Evolutionary conservation across 164 flowering plant genomes (phyloP), one percentile per base, ranked within the genome.

Genomic region (Stephania cephalantha): DNA sequence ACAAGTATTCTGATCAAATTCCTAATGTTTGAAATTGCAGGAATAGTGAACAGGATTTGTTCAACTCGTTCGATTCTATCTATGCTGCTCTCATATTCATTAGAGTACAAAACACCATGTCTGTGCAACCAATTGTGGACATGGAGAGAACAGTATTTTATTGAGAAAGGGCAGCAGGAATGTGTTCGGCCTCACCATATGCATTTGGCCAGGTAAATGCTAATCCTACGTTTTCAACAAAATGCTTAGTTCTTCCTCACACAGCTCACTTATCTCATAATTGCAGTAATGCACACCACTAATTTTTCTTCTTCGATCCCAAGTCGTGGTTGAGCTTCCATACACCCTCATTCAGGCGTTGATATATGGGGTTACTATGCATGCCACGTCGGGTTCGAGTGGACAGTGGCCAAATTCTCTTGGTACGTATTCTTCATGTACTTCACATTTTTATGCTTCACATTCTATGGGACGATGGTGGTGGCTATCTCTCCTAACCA

Each of bases 381-480:
- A 88, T 73, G 70, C 87, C 9, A 88, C 87, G 91, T 86, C 7
- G 89, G 89, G 17, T 87, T 85, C 65, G 83, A 87, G 31, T 86
- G 88, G 90, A 79, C 84, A 1, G 83, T 71, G 6, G 81, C 79
- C 1, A 88, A 88, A 66, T 86, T 86, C 78, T 83, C 86, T 20
- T 87, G 88, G 90, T 84, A 83, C 46, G 20, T 85, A 7, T 87
- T 82, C 81, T 86, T 80, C 82, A 83, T 84, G 86, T 85, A 46
- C 82, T 82, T 82, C 84, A 79, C 90, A 0, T 76, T 88, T 29
- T 74, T 85, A 30, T 86, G 84, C 82, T 88, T 84, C 81, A 87
- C 88, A 48, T 86, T 75, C 80, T 86, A 84, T 25, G 91, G 90
- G 17, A 88, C 87, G 91, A 87, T 87, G 87, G 65, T 82, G 0